Base-by-base conservation (phyloP, 2,329 filamentous ascomycete genomes). In the Xylariaceae sp. region DNA sequence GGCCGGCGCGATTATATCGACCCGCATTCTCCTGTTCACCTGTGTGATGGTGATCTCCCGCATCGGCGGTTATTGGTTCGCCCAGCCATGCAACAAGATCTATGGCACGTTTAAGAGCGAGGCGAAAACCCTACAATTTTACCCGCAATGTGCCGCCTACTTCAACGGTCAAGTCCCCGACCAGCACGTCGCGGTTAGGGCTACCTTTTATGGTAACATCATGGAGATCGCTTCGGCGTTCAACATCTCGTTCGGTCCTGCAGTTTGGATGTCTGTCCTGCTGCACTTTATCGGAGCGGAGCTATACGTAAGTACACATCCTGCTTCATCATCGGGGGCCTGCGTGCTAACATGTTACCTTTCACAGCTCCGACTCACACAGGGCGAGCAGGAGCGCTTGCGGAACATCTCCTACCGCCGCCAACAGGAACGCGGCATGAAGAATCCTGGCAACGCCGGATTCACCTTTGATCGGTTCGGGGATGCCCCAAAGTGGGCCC, bases 1-100 rank as follows among this genome's bases (percentile, higher is more conserved):
- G 77, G 76, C 74, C n/a, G 76, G 76, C 2, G 71, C 74, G 2
- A 82, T 85, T 62, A 76, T 86, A 62, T 83, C 82, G 0, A 70
- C 74, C 49, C 78, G 82, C 8, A 61, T 83, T 30, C 75, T 83
- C 39, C 71, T 81, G 47, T 71, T 78, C 57, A 70, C 80, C 44
- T 64, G 37, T 23, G 61, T 74, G 0, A 10, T 63, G 1, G 9
- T 60, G 4, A 13, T 63, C 50, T 54, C 67, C 64, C 59, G 10
- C 1, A 11, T 55, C 2, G 58, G 56, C 3, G 56, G 62, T 1
- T 72, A 73, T 45, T 71, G 72, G 42, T 55, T 64, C 10, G 64
- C 69, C 44, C 64, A 67, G 53, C 70, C 77, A 0, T 87, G 84
- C 63, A 77, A 72, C 4, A 77, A 83, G 66, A 74, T 86, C 45